phyloP scores from a whole-genome alignment of 1,139 yeast genomes.

The Suhomyces wounanorum region DNA sequence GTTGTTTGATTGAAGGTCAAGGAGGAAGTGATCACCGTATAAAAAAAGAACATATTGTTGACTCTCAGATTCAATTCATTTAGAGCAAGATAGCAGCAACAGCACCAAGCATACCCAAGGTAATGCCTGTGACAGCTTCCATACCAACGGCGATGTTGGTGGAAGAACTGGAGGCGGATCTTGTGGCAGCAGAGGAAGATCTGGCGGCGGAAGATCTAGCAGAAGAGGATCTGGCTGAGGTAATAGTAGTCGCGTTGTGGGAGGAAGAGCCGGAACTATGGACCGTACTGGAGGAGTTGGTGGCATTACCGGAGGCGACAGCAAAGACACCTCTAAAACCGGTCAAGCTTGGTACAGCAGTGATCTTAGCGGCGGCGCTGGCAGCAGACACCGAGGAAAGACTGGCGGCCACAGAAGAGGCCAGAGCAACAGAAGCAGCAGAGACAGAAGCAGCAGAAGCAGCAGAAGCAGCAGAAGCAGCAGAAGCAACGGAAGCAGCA shows the following conservation, averaged over 20 bases:
- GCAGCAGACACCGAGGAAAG: constrained; percentile 21
- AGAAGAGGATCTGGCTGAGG: constrained; percentile 21
- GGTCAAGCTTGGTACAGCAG: constrained; percentile 26
- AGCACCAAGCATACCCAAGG: constrained; percentile 54
- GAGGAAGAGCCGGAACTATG: constrained; percentile 21
- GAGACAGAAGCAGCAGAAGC: constrained; percentile 16
- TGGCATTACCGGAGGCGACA: constrained; percentile 40
- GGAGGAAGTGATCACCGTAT: constrained; percentile 4
- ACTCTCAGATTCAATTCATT: constrained; percentile 9
- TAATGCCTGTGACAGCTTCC: constrained; percentile 39
- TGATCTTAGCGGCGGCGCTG: constrained; percentile 20
- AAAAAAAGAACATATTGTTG: constrained; percentile 5
- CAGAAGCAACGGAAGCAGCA: constrained; percentile 16
- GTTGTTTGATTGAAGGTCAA: constrained; percentile 7
- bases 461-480: constrained; percentile 18
- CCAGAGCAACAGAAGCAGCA: constrained; percentile 21
- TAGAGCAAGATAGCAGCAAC: constrained; percentile 52
- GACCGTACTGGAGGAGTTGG: constrained; percentile 23
- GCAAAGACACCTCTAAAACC: constrained; percentile 50
- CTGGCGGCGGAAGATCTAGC: constrained; percentile 25
- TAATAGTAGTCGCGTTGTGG: constrained; percentile 17
- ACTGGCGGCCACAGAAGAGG: constrained; percentile 22
- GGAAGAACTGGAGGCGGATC: constrained; percentile 17
- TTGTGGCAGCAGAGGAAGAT: constrained; percentile 3
- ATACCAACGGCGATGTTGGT: constrained; percentile 36